Evolutionary conservation across 257 asterid species (phyloP), one percentile per base, ranked within the genome.

Genomic region (Lithospermum erythrorhizon): DNA sequence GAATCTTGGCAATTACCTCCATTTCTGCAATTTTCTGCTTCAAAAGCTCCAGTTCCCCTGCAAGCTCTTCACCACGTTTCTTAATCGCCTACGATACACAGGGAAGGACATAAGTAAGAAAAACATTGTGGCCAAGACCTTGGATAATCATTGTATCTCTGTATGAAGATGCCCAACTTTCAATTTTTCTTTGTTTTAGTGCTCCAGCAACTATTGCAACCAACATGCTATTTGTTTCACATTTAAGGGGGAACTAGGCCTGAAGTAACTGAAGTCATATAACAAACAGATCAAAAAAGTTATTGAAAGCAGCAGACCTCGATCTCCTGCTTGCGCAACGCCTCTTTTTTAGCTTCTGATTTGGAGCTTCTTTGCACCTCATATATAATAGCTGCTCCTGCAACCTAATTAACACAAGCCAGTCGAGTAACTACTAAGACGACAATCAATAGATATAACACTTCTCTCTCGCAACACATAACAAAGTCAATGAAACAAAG

Each of bases 261-360:
- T n/a, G n/a, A n/a, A n/a, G n/a, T n/a, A n/a, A n/a, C n/a, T n/a
- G n/a, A n/a, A n/a, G n/a, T n/a, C n/a, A n/a, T 11, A 48, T 25
- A 57, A 49, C 57, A 55, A 22, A 20, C 14, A 47, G 51, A 60
- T 21, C 14, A 30, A 11, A 52, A 37, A 10, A 24, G 61, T 48
- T 53, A 64, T 57, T 47, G 23, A 54, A n/a, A n/a, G n/a, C n/a
- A 37, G 67, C 24, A 65, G 57, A 85, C 96, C 96, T 86, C 83
- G 51, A 88, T 21, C 67, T 86, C 94, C 54, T 73, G 83, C 71
- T 58, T 78, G 21, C 87, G 90, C 22, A 64, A 54, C 63, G 72
- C 95, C 84, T 88, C 96, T 78, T 88, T 88, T 77, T 84, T 78
- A 73, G 96, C 94, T 82, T 88, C 96, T 63, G 96, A 73, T 75